Percentiles rank a stretch among this genome's conserved stretches.
These are phyloP conservation scores for Thamnidium elegans DNA, from an alignment of 192 early-diverging fungal species.

Conservation along the genomic window DNA sequence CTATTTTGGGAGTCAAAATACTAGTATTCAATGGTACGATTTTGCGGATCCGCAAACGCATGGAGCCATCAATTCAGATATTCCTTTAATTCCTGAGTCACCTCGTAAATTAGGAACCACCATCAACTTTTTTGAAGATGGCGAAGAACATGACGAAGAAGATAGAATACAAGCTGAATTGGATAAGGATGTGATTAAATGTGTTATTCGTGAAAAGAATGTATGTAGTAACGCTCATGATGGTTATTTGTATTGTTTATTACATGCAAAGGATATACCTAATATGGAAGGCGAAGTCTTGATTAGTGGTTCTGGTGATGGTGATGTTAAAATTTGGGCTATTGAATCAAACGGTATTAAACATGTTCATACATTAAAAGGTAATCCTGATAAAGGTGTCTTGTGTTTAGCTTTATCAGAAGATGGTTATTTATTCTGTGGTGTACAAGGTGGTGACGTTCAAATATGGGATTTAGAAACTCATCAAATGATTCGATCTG, in stretches of 20 bases:
- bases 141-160: background rate
- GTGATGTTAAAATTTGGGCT: slow-evolving; percentile 55
- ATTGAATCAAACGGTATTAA: slow-evolving; percentile 26
- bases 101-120: slow-evolving; percentile 24
- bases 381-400: slow-evolving; percentile 49
- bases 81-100: slow-evolving; percentile 20
- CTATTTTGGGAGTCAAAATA: slow-evolving; percentile 76
- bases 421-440: slow-evolving; percentile 69
- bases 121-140: slow-evolving; percentile 32
- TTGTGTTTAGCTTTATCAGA: slow-evolving; percentile 61
- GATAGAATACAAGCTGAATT: slow-evolving; percentile 13
- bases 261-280: slow-evolving; percentile 47
- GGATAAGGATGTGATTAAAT: slow-evolving; percentile 49
- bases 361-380: slow-evolving; percentile 30
- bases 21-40: slow-evolving; percentile 56
- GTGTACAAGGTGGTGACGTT: slow-evolving; percentile 70
- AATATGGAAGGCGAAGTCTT: slow-evolving; percentile 53
- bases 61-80: background rate
- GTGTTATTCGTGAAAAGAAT: slow-evolving; percentile 55
- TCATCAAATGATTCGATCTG: slow-evolving; percentile 45
- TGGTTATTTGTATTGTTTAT: slow-evolving; percentile 68
- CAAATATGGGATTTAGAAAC: slow-evolving; percentile 77
- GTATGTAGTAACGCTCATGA: slow-evolving; percentile 65
- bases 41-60: slow-evolving; percentile 33
- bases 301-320: slow-evolving; percentile 66